Conservation (phyloP, 129 eudicot genomes). For the Helianthus annuus region DNA sequence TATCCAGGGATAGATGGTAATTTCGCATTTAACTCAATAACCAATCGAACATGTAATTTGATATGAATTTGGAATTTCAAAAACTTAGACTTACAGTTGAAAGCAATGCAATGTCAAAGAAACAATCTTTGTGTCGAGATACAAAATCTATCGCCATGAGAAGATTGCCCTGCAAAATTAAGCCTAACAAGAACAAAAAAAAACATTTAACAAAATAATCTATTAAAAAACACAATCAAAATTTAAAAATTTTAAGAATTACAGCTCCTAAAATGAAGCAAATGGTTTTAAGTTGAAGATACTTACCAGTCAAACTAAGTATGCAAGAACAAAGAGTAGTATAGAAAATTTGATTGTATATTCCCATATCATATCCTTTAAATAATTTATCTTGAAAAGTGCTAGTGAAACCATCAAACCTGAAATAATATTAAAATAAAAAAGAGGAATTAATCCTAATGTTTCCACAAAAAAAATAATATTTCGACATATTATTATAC, state of each 20-base stretch:
- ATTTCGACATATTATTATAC: too few species aligned
- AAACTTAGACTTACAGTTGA: slow-evolving; percentile 65
- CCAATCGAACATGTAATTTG: background rate
- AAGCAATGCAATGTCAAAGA: slow-evolving; percentile 74
- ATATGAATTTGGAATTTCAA: too few species aligned
- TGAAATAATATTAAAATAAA: slow-evolving; percentile 27
- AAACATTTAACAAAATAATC: background rate
- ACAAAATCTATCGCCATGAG: slow-evolving; percentile 77
- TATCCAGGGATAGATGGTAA: background rate
- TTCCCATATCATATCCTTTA: slow-evolving; percentile 97
- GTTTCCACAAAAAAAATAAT: background rate
- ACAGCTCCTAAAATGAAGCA: background rate
- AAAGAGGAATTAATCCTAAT: background rate
- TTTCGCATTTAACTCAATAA: background rate
- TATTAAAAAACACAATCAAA: background rate
- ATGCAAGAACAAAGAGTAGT: slow-evolving; percentile 95
- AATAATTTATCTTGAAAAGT: slow-evolving; percentile 97
- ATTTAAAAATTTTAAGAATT: background rate
- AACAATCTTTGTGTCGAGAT: slow-evolving; percentile 78
- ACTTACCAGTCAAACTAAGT: slow-evolving; percentile 82
- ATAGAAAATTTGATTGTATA: slow-evolving; percentile 93
- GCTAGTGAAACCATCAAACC: slow-evolving; percentile 97
- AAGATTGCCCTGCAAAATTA: slow-evolving; percentile 83
- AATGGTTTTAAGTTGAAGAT: background rate
- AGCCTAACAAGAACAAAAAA: slow-evolving; percentile 46